phyloP scores from a whole-genome alignment of 805 yeast genomes.

The Nakazawaea pomicola region DNA sequence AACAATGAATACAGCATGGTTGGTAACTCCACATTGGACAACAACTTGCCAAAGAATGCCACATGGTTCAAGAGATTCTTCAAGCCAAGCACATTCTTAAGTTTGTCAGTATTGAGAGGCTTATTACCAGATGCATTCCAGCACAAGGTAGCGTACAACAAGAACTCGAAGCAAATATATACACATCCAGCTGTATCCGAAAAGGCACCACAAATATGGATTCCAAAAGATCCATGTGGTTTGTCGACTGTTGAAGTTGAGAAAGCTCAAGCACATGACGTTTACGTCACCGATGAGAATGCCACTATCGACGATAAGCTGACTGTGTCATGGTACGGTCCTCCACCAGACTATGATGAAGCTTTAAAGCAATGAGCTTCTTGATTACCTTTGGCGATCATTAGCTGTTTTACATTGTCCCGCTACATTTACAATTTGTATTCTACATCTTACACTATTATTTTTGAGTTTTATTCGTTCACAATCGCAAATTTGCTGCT shows the following conservation, averaged over 20 bases:
- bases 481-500: too few species aligned
- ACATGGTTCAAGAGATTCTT: conserved; percentile 31
- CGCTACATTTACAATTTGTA: too few species aligned
- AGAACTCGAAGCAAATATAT: conserved; percentile 31
- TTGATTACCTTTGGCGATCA: too few species aligned
- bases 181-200: conserved; percentile 54
- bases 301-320: conserved; percentile 59
- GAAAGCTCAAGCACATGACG: conserved; percentile 44
- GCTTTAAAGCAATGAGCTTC: conserved; percentile 33
- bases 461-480: too few species aligned
- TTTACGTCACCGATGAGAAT: conserved; percentile 51
- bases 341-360: conserved; percentile 67
- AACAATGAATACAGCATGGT: too few species aligned
- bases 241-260: conserved; percentile 54
- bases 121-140: conserved; percentile 34
- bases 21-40: conserved; percentile 6
- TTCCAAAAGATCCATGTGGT: conserved; percentile 65
- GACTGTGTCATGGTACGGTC: conserved; percentile 45
- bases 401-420: too few species aligned
- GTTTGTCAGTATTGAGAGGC: conserved; percentile 35
- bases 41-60: conserved; percentile 8
- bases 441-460: too few species aligned
- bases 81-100: conserved; percentile 34
- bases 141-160: conserved; percentile 17
- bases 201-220: conserved; percentile 63